Evolutionary conservation across 805 yeast genomes (phyloP).

Genomic region (Saccharomycopsis lassenensis): DNA sequence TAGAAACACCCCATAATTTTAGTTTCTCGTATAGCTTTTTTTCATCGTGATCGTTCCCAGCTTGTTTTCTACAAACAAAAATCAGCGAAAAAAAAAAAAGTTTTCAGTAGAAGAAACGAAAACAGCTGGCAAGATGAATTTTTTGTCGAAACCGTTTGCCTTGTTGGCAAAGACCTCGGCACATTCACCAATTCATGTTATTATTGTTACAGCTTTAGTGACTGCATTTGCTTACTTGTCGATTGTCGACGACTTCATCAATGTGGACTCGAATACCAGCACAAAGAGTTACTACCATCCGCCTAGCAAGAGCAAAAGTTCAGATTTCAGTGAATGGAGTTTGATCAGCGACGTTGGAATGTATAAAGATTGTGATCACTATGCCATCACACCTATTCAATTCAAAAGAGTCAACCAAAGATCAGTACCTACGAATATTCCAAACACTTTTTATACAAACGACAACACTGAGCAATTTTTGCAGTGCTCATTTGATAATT

Average conservation of each 20-base stretch:
- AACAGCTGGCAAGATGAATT: slow-evolving; percentile 8
- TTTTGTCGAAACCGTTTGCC: slow-evolving; percentile 30
- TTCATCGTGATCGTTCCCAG: too few relatives aligned
- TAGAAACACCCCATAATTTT: too few relatives aligned
- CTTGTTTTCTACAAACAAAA: too few relatives aligned
- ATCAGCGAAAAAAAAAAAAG: too few relatives aligned
- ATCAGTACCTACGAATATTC: slow-evolving; percentile 33
- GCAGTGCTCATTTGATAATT: slow-evolving; percentile 26
- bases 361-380: slow-evolving; percentile 34
- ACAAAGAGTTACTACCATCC: slow-evolving; percentile 28
- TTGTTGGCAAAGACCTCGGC: slow-evolving; percentile 47
- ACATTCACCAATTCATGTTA: slow-evolving; percentile 76
- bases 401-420: slow-evolving; percentile 37
- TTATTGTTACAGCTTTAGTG: slow-evolving; percentile 56
- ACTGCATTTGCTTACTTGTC: slow-evolving; percentile 77
- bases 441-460: slow-evolving; percentile 29
- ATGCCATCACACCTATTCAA: slow-evolving; percentile 43
- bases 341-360: slow-evolving; percentile 32
- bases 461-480: slow-evolving; percentile 34
- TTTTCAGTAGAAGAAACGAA: too few relatives aligned
- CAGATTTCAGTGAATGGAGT: slow-evolving; percentile 36
- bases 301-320: slow-evolving; percentile 20
- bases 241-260: slow-evolving; percentile 55
- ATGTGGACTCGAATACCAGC: slow-evolving; percentile 21
- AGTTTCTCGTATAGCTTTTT: too few relatives aligned